phyloP scores from a whole-genome alignment of 768 basidiomycete species.

The Russula emetica region DNA sequence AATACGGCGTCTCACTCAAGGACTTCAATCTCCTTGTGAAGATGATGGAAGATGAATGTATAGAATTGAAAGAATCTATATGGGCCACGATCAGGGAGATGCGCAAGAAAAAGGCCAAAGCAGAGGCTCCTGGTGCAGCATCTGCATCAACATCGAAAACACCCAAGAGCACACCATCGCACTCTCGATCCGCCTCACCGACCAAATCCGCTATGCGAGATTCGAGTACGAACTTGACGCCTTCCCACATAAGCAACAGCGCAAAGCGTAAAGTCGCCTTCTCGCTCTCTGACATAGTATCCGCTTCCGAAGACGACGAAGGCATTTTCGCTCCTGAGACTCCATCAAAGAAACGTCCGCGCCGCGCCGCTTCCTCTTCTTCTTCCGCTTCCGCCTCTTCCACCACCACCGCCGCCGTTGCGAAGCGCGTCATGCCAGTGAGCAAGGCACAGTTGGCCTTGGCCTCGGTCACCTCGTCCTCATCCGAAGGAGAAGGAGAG shows the following conservation, averaged over 20 bases:
- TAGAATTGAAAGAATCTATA: constrained; percentile 15
- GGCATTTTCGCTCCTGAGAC: constrained; percentile 16
- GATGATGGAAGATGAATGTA: constrained; percentile 17
- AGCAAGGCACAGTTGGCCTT: not conserved
- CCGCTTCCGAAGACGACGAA: constrained; percentile 16
- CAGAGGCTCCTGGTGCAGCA: not conserved
- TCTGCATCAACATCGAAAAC: not conserved
- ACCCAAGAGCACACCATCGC: constrained; percentile 5
- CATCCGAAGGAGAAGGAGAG: constrained; percentile 3
- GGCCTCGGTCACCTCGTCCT: constrained; percentile 6
- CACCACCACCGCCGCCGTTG: not conserved
- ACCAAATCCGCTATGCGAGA: constrained; percentile 25
- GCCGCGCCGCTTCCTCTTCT: not conserved
- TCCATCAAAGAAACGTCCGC: constrained; percentile 23
- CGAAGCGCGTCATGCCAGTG: constrained; percentile 8
- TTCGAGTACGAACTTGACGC: not conserved
- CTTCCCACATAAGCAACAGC: constrained; percentile 2
- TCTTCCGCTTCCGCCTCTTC: too few relatives aligned
- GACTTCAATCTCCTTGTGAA: not conserved
- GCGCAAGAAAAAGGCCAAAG: constrained; percentile 11
- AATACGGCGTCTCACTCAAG: constrained; percentile 9
- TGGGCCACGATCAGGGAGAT: constrained; percentile 3
- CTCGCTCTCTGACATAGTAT: constrained; percentile 9
- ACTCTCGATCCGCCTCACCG: constrained; percentile 19
- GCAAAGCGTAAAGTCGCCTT: constrained; percentile 27